phyloP scores from a whole-genome alignment of 2,329 filamentous ascomycete species.

The Aureobasidium lini region DNA sequence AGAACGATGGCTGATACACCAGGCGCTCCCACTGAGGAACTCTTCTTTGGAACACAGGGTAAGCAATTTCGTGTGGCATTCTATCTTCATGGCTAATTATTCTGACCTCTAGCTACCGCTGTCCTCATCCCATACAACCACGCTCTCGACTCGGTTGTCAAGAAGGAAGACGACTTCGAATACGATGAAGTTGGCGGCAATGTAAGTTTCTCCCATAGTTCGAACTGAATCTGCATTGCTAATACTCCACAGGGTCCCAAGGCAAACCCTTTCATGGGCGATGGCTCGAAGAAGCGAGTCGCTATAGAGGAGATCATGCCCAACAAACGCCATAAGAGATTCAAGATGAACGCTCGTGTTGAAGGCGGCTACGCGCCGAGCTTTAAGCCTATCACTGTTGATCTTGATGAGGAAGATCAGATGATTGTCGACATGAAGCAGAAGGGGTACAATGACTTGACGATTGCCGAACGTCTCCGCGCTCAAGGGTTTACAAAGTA shows the following conservation, averaged over 20 bases:
- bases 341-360: neutral
- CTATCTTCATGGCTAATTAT: neutral
- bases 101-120: neutral
- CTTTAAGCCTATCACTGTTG: constrained; percentile 19
- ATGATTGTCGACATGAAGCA: constrained; percentile 38
- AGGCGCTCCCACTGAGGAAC: neutral
- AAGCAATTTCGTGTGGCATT: neutral
- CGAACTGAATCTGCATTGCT: neutral
- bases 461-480: constrained; percentile 36
- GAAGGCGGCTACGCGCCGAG: neutral
- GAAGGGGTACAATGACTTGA: constrained; percentile 35
- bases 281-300: neutral
- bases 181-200: neutral
- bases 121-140: neutral
- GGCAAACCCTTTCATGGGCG: neutral
- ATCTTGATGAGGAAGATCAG: constrained; percentile 42
- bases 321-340: neutral
- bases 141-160: no score
- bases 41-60: constrained; percentile 2
- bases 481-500: constrained; percentile 38
- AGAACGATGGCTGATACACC: neutral
- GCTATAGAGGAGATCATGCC: neutral
- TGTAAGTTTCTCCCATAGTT: neutral
- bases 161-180: neutral
- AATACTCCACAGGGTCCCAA: neutral